Conservation (phyloP, 2,329 filamentous ascomycete genomes). For the Westerdykella sp. region DNA sequence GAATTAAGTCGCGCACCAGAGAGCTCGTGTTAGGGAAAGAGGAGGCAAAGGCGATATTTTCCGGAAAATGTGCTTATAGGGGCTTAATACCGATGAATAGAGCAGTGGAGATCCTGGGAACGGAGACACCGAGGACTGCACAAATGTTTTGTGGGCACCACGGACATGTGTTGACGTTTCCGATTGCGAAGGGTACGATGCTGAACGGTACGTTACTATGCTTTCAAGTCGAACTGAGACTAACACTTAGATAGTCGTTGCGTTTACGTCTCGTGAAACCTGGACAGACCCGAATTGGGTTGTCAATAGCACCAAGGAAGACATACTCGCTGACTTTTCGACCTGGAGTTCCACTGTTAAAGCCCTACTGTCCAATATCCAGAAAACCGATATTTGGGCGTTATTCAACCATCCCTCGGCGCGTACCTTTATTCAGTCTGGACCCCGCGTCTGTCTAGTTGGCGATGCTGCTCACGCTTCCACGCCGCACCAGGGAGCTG, state of each 20-base stretch:
- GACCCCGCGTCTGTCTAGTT: conserved; percentile 39
- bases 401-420: conserved; percentile 45
- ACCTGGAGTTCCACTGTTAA: conserved; percentile 17
- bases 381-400: conserved; percentile 45
- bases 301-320: conserved; percentile 17
- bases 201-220: conserved; percentile 44
- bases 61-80: conserved; percentile 56
- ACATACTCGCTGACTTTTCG: conserved; percentile 23
- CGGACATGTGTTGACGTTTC: conserved; percentile 57
- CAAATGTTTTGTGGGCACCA: conserved; percentile 54
- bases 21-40: conserved; percentile 46
- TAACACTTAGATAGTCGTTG: conserved; percentile 14
- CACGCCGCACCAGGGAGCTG: conserved; percentile 49
- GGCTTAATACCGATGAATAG: conserved; percentile 55
- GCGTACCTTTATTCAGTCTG: conserved; percentile 32
- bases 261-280: conserved; percentile 15
- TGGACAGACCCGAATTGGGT: conserved; percentile 25
- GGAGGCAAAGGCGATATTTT: conserved; percentile 46
- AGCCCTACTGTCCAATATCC: conserved; percentile 30
- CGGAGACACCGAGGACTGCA: conserved; percentile 43
- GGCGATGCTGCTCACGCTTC: conserved; percentile 54
- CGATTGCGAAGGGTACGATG: conserved; percentile 50
- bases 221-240: background rate
- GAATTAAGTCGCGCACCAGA: conserved; percentile 54
- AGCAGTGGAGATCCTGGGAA: conserved; percentile 46